Evolutionary conservation across 2,329 filamentous ascomycete genomes (phyloP), one percentile per base, ranked within the genome.

Genomic region (Colletotrichum zoysiae): DNA sequence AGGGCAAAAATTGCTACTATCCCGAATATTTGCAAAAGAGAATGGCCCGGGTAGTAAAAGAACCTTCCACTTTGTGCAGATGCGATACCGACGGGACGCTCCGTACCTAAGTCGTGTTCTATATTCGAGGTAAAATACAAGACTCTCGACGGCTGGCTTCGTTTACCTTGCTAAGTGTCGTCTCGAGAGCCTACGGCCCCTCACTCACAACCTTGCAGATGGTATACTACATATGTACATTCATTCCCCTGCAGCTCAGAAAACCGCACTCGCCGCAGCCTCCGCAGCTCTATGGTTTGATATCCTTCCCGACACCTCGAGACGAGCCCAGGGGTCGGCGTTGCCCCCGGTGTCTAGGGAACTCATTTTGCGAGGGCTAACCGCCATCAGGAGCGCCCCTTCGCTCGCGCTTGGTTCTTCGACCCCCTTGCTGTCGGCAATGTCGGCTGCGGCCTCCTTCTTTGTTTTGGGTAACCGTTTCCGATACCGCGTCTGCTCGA

Each of bases 221-320:
- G 50, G 50, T 64, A 64, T 64, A 55, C n/a, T 62, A 53, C 60
- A 63, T 53, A 63, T 30, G 7, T 63, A 63, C 60, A 30, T 53
- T 18, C 12, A n/a, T n/a, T n/a, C n/a, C n/a, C n/a, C 16, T 1
- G 16, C 18, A n/a, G 35, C 35, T 63, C 48, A 33, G 40, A 46
- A 60, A 20, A 20, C 8, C 16, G 26, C 57, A n/a, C 57, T 23
- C 23, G 57, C 57, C 26, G 18, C 35, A 33, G 40, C 60, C n/a
- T 53, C 48, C n/a, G n/a, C 16, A 14, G 23, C 12, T 63, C 12
- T n/a, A 26, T 40, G 23, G 1, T 18, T 42, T 16, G 60, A 23
- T 1, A 40, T 63, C 16, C 16, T 53, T 23, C 23, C 26, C 60
- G 30, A 11, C n/a, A 35, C 9, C 46, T 63, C 35, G 18, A 63